Base-by-base conservation (phyloP, 2,329 filamentous ascomycete genomes). In the Trichoderma harzianum region DNA sequence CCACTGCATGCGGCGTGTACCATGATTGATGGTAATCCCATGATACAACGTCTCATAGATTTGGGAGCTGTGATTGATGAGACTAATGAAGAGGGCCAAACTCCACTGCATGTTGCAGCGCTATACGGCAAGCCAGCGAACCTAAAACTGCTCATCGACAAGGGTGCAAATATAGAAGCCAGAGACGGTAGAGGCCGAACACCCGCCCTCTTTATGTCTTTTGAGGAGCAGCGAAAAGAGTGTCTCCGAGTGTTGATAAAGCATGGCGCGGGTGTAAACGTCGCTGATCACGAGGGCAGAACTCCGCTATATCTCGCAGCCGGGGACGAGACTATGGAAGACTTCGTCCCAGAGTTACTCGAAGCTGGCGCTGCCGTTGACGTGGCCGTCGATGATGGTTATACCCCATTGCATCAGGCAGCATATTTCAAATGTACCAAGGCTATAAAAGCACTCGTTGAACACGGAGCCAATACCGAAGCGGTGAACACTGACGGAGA, bases 351-450 rank as follows among this genome's bases (percentile, higher is more conserved):
- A 2, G 60, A 43, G 6, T 5, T 39, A 3, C 60, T 62, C 21
- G 1, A 26, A 2, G 60, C 21, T 4, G 60, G 60, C 0, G 60
- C 34, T 39, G 21, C 1, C 6, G 18, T 18, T 16, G 34, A 62
- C 2, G n/a, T 5, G 21, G 10, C 10, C 1, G 32, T 11, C 5
- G 21, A 43, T 3, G 12, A 43, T 2, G 32, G 32, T 7, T 26
- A 11, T 14, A 62, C 60, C 2, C 21, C 32, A 43, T 62, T 26
- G 21, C 60, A 43, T n/a, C 21, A 3, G n/a, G 60, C 60, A n/a
- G 14, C 5, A n/a, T n/a, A 1, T 0, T 14, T 1, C 4, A 4
- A n/a, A 18, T 8, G 12, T 10, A 10, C 24, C 3, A 7, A 11
- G 3, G 36, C 7, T 11, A 62, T 62, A n/a, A 39, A 62, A n/a